Conservation (phyloP, 345 rosid genomes). For the Populus euphratica region DNA sequence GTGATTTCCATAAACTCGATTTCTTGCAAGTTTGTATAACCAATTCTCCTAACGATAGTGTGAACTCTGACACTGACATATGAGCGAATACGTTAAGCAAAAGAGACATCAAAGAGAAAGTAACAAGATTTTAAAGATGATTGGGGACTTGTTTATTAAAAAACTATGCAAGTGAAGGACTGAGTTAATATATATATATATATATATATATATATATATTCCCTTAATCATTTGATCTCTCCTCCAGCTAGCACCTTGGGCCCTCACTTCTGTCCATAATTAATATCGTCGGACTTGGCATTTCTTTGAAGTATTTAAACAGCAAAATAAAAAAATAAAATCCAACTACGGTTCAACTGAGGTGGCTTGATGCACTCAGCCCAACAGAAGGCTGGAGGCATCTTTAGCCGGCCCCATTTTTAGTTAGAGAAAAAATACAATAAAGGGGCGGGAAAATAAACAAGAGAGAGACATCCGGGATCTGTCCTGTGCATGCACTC, state of each 20-base stretch:
- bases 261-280: background rate
- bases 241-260: background rate
- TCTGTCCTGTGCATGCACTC: no score
- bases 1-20: no score
- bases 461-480: no score
- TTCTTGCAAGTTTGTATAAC: no score
- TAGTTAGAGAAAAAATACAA: background rate
- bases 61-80: no score
- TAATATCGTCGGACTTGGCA: background rate
- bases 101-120: background rate
- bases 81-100: no score
- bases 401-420: background rate
- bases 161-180: background rate
- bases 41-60: no score
- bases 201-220: no score
- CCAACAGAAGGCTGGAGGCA: background rate
- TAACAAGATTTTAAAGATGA: background rate
- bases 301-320: background rate
- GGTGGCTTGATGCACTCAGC: background rate
- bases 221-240: background rate
- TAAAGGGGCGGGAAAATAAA: background rate
- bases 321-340: background rate
- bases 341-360: background rate
- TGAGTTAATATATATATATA: background rate
- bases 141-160: background rate